A percentile compares a stretch with the other conserved stretches of the same genome.
phyloP scores from a whole-genome alignment of 306 rosid genomes.

The Trifolium subterraneum region DNA sequence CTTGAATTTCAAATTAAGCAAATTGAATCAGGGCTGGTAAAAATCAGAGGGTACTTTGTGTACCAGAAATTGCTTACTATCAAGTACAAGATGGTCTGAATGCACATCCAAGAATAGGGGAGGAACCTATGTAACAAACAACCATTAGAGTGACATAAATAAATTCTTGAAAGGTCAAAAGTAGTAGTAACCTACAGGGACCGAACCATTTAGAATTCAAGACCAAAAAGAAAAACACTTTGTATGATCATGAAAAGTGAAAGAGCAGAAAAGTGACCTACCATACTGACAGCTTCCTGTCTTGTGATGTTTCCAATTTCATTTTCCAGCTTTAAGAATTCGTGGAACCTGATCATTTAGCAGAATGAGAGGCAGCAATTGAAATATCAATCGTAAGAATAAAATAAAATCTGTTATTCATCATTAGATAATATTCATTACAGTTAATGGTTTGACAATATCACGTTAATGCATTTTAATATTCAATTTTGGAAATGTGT shows the following conservation, averaged over 20 bases:
- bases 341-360: constrained; percentile 79
- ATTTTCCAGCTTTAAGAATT: constrained; percentile 95
- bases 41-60: constrained; percentile 35
- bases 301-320: constrained; percentile 98
- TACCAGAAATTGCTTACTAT: constrained; percentile 74
- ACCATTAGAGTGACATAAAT: constrained; percentile 32
- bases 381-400: constrained; percentile 18
- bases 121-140: constrained; percentile 74
- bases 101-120: constrained; percentile 95
- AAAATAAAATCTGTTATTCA: neutral
- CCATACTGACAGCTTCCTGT: constrained; percentile 99
- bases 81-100: constrained; percentile 83
- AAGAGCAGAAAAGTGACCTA: constrained; percentile 52
- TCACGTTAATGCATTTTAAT: constrained; percentile 13
- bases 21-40: constrained; percentile 16
- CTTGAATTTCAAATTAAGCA: constrained; percentile 35
- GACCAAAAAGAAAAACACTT: constrained; percentile 31
- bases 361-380: constrained; percentile 28
- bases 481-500: constrained; percentile 5
- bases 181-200: constrained; percentile 29
- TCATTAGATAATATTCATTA: neutral
- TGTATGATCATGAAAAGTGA: constrained; percentile 29
- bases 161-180: constrained; percentile 26
- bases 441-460: constrained; percentile 32
- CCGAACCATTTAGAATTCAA: constrained; percentile 22